These are phyloP conservation scores for Gomphus sp. DNA, from an alignment of 1,284 basidiomycete species.

Conservation along the genomic window DNA sequence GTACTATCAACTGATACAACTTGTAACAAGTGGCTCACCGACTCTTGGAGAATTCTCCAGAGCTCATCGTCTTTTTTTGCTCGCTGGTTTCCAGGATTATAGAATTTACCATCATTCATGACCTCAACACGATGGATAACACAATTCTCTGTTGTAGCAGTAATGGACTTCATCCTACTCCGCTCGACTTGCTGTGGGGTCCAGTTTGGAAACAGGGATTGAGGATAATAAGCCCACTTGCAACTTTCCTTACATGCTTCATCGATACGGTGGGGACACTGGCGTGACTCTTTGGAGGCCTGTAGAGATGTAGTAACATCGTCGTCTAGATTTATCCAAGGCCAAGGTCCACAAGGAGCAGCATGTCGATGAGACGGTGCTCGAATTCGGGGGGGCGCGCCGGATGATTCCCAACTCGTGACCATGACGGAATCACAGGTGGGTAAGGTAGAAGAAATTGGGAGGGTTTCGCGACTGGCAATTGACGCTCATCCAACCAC, in stretches of 20 bases:
- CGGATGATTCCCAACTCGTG: no score
- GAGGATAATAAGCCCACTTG: slow-evolving; percentile 34
- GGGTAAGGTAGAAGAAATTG: no score
- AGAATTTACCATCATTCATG: slow-evolving; percentile 28
- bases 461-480: no score
- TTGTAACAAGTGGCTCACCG: slow-evolving; percentile 18
- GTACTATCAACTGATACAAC: neutral
- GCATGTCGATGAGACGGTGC: slow-evolving; percentile 21
- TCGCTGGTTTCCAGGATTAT: slow-evolving; percentile 15
- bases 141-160: slow-evolving; percentile 21
- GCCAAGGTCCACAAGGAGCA: slow-evolving; percentile 28
- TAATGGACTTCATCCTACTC: slow-evolving; percentile 27
- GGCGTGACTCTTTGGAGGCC: neutral
- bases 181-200: slow-evolving; percentile 31
- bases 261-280: slow-evolving; percentile 10
- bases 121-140: slow-evolving; percentile 35
- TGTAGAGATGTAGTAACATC: slow-evolving; percentile 7
- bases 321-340: slow-evolving; percentile 25
- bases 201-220: slow-evolving; percentile 45
- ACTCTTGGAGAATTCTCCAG: slow-evolving; percentile 27
- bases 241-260: slow-evolving; percentile 19
- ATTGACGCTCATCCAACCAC: no score
- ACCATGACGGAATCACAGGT: no score
- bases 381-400: neutral
- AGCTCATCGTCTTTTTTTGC: slow-evolving; percentile 20